Percentiles rank a stretch among this genome's conserved stretches.
These are phyloP conservation scores for Fusarium nematophilum DNA, from an alignment of 2,329 filamentous ascomycete species.

Conservation along the genomic window DNA sequence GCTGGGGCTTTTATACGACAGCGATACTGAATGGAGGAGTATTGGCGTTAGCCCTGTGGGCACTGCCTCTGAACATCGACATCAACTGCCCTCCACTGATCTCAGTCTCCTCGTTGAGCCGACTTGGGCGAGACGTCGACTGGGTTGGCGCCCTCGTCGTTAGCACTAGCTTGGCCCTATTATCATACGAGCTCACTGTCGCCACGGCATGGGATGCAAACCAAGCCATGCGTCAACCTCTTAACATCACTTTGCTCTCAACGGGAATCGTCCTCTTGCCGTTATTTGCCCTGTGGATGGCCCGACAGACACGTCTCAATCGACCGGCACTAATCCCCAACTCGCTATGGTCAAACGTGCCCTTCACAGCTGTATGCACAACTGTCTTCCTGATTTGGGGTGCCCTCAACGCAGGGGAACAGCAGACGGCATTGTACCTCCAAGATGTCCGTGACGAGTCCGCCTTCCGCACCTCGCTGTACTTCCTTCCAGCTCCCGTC, in stretches of 20 bases:
- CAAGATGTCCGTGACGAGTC: constrained; percentile 9
- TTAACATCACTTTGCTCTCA: constrained; percentile 53
- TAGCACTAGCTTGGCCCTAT: constrained; percentile 53
- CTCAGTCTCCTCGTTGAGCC: too few relatives aligned
- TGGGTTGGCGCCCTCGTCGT: constrained; percentile 60
- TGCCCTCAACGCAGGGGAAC: constrained; percentile 51
- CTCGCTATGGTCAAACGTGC: constrained; percentile 63
- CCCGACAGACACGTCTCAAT: constrained; percentile 54
- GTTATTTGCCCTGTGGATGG: constrained; percentile 62
- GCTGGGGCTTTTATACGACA: constrained; percentile 49
- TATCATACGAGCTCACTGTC: constrained; percentile 60
- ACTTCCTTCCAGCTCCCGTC: constrained; percentile 6
- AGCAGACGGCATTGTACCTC: constrained; percentile 32
- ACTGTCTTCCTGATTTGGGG: constrained; percentile 56
- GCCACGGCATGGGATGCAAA: constrained; percentile 32
- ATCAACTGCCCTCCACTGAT: too few relatives aligned
- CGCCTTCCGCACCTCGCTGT: constrained; percentile 2
- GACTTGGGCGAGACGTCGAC: constrained; percentile 56
- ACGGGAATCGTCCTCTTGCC: constrained; percentile 54
- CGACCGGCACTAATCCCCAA: constrained; percentile 69
- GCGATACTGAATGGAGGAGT: constrained; percentile 20
- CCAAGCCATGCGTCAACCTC: neutral
- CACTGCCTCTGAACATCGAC: neutral
- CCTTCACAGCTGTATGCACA: constrained; percentile 64
- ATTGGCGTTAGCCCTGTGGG: constrained; percentile 1